Evolutionary conservation across 495 filamentous ascomycete genomes (phyloP), one percentile per base, ranked within the genome.

Genomic region (Hyaloscypha finlandica): DNA sequence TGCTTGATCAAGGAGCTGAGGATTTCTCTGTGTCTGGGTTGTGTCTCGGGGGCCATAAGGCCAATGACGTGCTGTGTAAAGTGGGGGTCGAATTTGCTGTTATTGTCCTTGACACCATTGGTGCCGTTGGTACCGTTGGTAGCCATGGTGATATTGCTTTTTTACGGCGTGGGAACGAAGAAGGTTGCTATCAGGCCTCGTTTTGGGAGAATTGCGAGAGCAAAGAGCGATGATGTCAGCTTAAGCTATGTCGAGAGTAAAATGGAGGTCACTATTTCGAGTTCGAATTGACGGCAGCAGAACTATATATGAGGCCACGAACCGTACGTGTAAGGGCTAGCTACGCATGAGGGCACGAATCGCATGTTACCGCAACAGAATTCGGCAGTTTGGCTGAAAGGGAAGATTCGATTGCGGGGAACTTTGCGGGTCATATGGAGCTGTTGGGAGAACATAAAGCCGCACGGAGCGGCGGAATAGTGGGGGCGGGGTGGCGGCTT

Each of bases 61-160:
- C 87, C 81, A 73, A 89, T 78, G 69, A 89, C 85, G 77, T 81
- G 78, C 71, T 85, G 74, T 60, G 87, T 90, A 79, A 90, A 89
- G 76, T 83, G 81, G 67, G 86, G 86, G 70, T 89, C 85, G 77
- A 82, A 86, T 68, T 66, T 68, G 67, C 30, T 64, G 61, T 57
- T 61, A 45, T 70, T 64, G 63, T 53, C 19, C 35, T 55, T 63
- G 35, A 48, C 42, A 66, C 69, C 55, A 48, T 70, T 66, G 57
- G 58, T 61, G 55, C 61, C 61, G 42, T 74, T 72, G 56, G 67
- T 71, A 22, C 66, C 68, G 73, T 71, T 72, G 61, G 72, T 63
- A 52, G 69, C 74, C 74, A 76, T 77, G 61, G 39, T 71, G 63
- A 37, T 31, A 59, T 42, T 9, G 30, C 16, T 59, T 30, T 1